These are phyloP conservation scores for Lagenaria siceraria DNA, from an alignment of 306 rosid species.

Conservation along the genomic window DNA sequence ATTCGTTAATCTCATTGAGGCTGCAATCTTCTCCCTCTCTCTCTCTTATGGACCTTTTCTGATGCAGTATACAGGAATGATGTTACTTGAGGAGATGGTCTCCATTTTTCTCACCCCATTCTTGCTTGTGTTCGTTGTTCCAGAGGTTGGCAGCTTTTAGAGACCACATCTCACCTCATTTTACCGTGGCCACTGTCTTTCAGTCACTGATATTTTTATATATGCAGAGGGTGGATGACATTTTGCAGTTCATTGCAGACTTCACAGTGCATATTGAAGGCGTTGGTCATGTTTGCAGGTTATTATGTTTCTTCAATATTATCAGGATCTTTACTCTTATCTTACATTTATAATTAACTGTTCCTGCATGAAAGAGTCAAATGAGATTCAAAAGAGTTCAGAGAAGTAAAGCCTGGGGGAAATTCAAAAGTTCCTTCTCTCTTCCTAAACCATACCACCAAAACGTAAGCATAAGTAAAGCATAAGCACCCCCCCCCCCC, in stretches of 20 bases:
- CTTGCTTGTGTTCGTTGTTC: constrained; percentile 68
- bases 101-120: constrained; percentile 95
- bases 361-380: neutral
- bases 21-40: constrained; percentile 6
- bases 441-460: neutral
- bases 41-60: neutral
- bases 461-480: neutral
- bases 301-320: constrained; percentile 6
- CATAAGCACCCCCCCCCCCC: neutral
- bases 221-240: constrained; percentile 86
- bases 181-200: constrained; percentile 1
- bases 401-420: neutral
- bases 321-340: neutral
- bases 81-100: constrained; percentile 97
- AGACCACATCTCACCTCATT: neutral
- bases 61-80: constrained; percentile 82
- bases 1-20: neutral
- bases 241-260: constrained; percentile 68
- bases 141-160: constrained; percentile 41
- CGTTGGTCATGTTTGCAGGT: constrained; percentile 99
- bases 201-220: constrained; percentile 9
- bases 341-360: neutral
- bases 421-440: neutral
- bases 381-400: neutral
- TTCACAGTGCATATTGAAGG: constrained; percentile 80